phyloP scores from a whole-genome alignment of 305 asterid genomes.

The Solanum hybrid region DNA sequence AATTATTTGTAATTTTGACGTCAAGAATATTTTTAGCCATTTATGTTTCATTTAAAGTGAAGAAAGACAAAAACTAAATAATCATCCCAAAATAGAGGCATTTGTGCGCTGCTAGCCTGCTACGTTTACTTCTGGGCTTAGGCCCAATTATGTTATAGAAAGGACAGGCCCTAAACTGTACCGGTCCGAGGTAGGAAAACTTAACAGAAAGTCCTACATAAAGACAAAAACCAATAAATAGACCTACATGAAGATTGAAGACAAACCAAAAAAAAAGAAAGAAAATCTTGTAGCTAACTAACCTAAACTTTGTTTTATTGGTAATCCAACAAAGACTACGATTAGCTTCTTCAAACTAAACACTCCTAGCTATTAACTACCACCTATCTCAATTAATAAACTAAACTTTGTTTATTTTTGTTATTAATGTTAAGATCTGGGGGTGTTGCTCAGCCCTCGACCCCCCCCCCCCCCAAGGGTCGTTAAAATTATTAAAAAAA shows the following conservation, averaged over 20 bases:
- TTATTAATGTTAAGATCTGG: no score
- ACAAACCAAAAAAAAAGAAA: background rate
- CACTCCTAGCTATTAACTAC: background rate
- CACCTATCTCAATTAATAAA: background rate
- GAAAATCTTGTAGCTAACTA: background rate
- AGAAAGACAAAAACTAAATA: background rate
- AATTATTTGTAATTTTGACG: no score
- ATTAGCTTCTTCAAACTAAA: background rate
- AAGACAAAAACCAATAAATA: background rate
- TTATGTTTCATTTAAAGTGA: background rate
- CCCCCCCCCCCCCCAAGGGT: no score
- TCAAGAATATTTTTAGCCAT: background rate
- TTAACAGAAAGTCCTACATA: background rate
- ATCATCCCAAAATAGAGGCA: background rate
- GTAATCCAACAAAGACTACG: background rate
- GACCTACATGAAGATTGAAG: background rate
- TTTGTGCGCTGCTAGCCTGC: background rate
- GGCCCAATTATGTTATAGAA: background rate
- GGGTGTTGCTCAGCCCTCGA: no score
- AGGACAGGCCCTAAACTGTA: background rate
- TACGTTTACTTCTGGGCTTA: background rate
- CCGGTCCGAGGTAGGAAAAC: background rate
- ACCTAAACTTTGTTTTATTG: background rate
- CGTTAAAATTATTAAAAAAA: no score
- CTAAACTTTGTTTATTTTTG: no score